Evolutionary conservation across 2,329 filamentous ascomycete species (phyloP), one percentile per base, ranked within the genome.

Genomic region (Alternaria incomplexa): DNA sequence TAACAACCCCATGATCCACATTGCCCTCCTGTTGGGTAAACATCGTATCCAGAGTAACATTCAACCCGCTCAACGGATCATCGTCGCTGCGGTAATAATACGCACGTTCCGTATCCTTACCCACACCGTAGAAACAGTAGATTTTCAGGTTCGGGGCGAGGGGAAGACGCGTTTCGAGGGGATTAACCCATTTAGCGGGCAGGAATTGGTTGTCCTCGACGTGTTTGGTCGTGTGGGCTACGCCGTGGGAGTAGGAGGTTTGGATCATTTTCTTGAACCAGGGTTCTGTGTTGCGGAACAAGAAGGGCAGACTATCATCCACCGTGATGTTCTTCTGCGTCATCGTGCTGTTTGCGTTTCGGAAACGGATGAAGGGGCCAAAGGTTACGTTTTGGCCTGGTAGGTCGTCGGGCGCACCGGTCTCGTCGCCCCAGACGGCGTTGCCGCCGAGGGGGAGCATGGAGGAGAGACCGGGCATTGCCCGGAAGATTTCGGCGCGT

Each of bases 371-470:
- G 68, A 97, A 89, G 15, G 90, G 90, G 6, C 96, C 96, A 74
- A 87, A 97, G 5, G 89, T 92, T 60, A 88, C 83, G 26, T 87
- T 86, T 74, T 96, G 93, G 4, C 86, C 90, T 0, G 91, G 90
- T 36, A 82, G 79, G 76, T 99, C 96, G 73, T 99, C 96, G 0
- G 96, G 96, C 0, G 96, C 96, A 85, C 92, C 93, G 7, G 90
- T 90, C 28, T 87, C 79, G 73, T 97, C 94, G 15, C 96, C 96
- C 96, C 96, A 99, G n/a, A 99, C 90, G 0, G 91, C 91, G 62
- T 97, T 89, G 23, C 96, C 96, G 32, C 96, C 96, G 47, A 97
- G 93, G 6, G 96, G 96, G 1, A 99, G 86, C 96, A 99, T 99
- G 51, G 93, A 96, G 7, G 92, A 96, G 63, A 97, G 92, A 7